Conservation (phyloP, 2,329 filamentous ascomycete species). For the Diplodia mutila region DNA sequence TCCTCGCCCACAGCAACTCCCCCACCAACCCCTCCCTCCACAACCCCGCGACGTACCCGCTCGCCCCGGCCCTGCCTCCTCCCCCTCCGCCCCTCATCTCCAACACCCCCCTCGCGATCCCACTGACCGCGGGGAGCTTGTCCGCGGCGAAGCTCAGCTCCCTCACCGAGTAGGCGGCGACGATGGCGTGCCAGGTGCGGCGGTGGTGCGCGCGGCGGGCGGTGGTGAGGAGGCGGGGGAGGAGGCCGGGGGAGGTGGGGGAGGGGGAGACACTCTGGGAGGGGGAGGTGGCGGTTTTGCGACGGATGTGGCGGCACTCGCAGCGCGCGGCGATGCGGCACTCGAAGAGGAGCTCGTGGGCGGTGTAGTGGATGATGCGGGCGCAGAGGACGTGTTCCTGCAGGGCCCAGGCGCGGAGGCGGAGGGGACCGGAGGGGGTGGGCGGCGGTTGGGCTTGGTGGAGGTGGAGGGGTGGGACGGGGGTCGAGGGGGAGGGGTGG, state of each 20-base stretch:
- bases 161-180: conserved; percentile 37
- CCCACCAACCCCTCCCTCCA: conserved; percentile 39
- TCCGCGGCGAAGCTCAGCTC: conserved; percentile 36
- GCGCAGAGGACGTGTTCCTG: conserved; percentile 41
- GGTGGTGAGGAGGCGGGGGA: conserved; percentile 38
- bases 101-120: conserved; percentile 39
- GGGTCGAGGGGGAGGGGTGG: not conserved
- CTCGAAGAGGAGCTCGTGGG: conserved; percentile 40
- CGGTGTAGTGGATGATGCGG: conserved; percentile 40
- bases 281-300: not conserved
- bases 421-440: conserved; percentile 29
- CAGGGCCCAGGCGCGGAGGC: conserved; percentile 38
- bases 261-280: conserved; percentile 31
- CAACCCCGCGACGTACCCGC: conserved; percentile 39
- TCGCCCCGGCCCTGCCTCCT: conserved; percentile 5
- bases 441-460: conserved; percentile 22
- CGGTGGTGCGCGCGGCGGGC: conserved; percentile 33
- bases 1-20: conserved; percentile 36
- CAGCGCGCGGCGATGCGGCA: conserved; percentile 40
- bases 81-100: not conserved
- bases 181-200: conserved; percentile 39
- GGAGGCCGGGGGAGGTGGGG: conserved; percentile 38
- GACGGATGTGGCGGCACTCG: conserved; percentile 33
- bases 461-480: conserved; percentile 29
- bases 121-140: conserved; percentile 40